These are phyloP conservation scores for Colletotrichum endophyticum DNA, from an alignment of 2,329 filamentous ascomycete species.

Conservation along the genomic window DNA sequence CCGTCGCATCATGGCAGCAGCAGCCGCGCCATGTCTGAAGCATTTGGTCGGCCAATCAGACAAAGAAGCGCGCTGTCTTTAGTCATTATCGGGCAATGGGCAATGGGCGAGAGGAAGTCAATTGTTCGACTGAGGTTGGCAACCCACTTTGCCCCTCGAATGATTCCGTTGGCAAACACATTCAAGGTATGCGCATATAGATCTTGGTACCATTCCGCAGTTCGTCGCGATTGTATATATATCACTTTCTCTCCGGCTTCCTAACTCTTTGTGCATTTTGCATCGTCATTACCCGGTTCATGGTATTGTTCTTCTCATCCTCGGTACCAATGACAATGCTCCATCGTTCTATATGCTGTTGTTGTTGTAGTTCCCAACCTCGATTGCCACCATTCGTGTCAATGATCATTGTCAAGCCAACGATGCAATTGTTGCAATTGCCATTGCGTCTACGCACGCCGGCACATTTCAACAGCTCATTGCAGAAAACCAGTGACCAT, in stretches of 20 bases:
- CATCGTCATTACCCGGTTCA: neutral
- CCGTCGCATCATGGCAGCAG: neutral
- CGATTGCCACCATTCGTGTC: neutral
- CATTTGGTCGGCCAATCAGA: neutral
- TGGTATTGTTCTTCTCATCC: neutral
- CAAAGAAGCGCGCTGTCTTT: neutral
- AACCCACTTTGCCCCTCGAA: neutral
- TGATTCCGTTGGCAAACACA: neutral
- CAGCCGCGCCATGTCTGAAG: neutral
- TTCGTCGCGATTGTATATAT: neutral
- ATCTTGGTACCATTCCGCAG: neutral
- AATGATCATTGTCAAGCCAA: neutral
- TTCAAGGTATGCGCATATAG: neutral
- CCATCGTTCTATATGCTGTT: neutral
- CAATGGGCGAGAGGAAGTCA: neutral
- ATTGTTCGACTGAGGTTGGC: neutral
- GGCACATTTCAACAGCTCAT: neutral
- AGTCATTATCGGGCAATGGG: constrained; percentile 12
- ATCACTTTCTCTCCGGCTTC: neutral
- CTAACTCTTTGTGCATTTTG: neutral
- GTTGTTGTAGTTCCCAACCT: neutral
- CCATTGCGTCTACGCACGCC: neutral
- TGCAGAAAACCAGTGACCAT: neutral
- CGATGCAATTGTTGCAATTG: neutral
- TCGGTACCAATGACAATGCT: neutral